These are phyloP conservation scores for Penicillium mononematosum DNA, from an alignment of 495 filamentous ascomycete genomes.

Conservation along the genomic window DNA sequence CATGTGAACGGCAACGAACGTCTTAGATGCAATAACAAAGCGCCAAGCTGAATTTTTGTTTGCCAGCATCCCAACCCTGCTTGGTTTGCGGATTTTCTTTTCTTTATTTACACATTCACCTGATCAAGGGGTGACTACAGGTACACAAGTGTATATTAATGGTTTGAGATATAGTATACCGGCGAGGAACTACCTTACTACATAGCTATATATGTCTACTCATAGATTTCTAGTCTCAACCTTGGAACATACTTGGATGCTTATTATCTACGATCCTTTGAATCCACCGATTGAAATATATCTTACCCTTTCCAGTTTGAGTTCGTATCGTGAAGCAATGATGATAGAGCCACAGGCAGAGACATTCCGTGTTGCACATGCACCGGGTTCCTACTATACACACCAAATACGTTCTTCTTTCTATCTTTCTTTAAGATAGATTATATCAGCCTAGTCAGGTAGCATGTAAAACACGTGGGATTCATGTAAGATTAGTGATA, in stretches of 20 bases:
- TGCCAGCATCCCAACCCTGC: too few species aligned
- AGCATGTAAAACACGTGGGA: not conserved
- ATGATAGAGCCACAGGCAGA: not conserved
- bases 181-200: too few species aligned
- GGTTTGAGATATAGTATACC: too few species aligned
- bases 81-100: too few species aligned
- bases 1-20: too few species aligned
- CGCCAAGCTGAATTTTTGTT: too few species aligned
- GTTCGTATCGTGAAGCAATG: not conserved
- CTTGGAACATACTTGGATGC: not conserved
- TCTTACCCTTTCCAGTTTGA: not conserved
- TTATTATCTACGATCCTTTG: not conserved
- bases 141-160: too few species aligned
- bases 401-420: not conserved
- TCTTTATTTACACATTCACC: too few species aligned
- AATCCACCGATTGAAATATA: not conserved
- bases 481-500: not conserved
- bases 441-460: constrained; percentile 1
- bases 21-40: too few species aligned
- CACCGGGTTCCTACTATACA: not conserved
- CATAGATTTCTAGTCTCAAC: not conserved
- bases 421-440: not conserved
- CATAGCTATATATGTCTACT: too few species aligned
- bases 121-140: too few species aligned
- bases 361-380: not conserved